phyloP scores from a whole-genome alignment of 768 basidiomycete genomes.

The Amanita jacksonii region DNA sequence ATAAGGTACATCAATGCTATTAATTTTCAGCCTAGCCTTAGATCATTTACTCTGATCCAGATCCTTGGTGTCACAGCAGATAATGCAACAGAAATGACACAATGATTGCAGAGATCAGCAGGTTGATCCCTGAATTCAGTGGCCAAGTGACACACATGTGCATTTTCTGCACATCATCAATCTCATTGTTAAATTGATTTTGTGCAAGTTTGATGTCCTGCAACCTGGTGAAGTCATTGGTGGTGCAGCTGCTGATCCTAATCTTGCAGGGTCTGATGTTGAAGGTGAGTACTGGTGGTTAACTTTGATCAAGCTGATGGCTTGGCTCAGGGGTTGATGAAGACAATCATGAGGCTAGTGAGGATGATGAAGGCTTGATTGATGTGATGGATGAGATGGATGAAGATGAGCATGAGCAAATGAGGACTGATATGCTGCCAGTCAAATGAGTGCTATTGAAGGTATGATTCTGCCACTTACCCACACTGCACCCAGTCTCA shows the following conservation, averaged over 20 bases:
- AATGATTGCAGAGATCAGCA: too few relatives aligned
- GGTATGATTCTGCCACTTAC: slow-evolving; percentile 14
- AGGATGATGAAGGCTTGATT: slow-evolving; percentile 15
- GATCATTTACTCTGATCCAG: too few relatives aligned
- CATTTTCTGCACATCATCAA: slow-evolving; percentile 1
- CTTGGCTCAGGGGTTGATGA: slow-evolving; percentile 10
- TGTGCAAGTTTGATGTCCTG: neutral
- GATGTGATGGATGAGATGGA: slow-evolving; percentile 16
- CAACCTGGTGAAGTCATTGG: slow-evolving; percentile 1
- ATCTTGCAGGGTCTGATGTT: too few relatives aligned
- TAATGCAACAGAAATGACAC: too few relatives aligned
- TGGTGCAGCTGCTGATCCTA: neutral
- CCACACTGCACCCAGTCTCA: neutral
- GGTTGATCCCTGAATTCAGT: neutral
- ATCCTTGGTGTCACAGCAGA: too few relatives aligned
- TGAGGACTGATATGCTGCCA: slow-evolving; percentile 11
- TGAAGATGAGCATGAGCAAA: neutral
- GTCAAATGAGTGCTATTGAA: slow-evolving; percentile 22
- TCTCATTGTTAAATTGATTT: neutral
- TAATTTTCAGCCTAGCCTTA: too few relatives aligned
- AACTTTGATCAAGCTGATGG: slow-evolving; percentile 11
- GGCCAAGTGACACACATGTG: neutral
- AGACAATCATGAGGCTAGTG: slow-evolving; percentile 9
- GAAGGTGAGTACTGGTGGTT: slow-evolving; percentile 1
- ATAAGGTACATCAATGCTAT: neutral